A percentile compares a stretch with the other conserved stretches of the same genome.
phyloP scores from a whole-genome alignment of 495 filamentous ascomycete genomes.

The Xylaria palmicola region DNA sequence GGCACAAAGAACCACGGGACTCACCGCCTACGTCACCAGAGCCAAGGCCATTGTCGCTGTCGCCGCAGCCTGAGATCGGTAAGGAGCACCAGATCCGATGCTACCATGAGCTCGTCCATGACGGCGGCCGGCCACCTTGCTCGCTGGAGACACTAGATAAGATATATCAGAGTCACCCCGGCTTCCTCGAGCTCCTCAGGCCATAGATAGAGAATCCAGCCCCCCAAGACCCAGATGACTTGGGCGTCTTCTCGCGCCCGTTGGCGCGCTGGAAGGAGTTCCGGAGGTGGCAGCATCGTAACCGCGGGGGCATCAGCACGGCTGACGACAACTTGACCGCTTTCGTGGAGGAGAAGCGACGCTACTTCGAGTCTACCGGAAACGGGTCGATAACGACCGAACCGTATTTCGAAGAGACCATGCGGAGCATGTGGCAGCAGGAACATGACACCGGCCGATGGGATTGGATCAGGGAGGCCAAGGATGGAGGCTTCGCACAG shows the following conservation, averaged over 20 bases:
- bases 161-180: neutral
- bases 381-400: too few species aligned
- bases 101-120: neutral
- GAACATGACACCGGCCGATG: neutral
- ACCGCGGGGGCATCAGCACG: conserved; percentile 12
- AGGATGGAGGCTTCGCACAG: conserved; percentile 9
- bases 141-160: neutral
- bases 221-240: neutral
- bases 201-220: neutral
- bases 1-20: neutral
- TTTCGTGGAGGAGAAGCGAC: conserved; percentile 10
- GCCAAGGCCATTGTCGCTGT: neutral
- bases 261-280: conserved; percentile 17
- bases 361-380: conserved; percentile 2
- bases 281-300: conserved; percentile 20
- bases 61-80: neutral
- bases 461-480: conserved; percentile 4
- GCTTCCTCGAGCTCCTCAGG: neutral
- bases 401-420: neutral
- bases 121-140: neutral
- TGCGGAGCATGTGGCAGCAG: neutral
- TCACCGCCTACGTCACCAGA: neutral
- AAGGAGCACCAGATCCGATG: neutral
- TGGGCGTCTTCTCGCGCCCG: conserved; percentile 14
- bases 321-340: conserved; percentile 13